phyloP scores from a whole-genome alignment of 208 protist genomes.

The Angomonas ambiguus region DNA sequence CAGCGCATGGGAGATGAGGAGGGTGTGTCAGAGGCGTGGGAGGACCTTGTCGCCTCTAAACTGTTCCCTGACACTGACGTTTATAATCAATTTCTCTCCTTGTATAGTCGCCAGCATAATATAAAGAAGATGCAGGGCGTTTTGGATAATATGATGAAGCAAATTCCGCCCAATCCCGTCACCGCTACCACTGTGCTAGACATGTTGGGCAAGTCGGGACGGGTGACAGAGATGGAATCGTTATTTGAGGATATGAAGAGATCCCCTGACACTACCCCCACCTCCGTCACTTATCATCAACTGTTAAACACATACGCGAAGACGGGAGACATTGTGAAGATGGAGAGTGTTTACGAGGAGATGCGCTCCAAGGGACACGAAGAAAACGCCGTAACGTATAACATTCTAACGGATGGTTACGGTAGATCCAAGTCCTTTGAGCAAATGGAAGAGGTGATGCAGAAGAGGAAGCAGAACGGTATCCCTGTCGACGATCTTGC shows the following conservation, averaged over 20 bases:
- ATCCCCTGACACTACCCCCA: constrained; percentile 73
- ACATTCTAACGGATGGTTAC: constrained; percentile 84
- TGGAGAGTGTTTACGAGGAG: constrained; percentile 73
- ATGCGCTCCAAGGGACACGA: constrained; percentile 54
- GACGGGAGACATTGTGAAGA: constrained; percentile 76
- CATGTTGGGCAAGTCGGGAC: constrained; percentile 83
- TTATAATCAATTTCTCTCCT: constrained; percentile 82
- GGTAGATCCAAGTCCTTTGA: constrained; percentile 65
- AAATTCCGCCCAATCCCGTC: constrained; percentile 82
- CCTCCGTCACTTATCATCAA: constrained; percentile 87
- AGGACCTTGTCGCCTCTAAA: constrained; percentile 74
- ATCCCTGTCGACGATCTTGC: constrained; percentile 74
- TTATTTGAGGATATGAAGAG: constrained; percentile 86
- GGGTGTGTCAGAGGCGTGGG: constrained; percentile 81
- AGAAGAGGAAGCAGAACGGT: constrained; percentile 36
- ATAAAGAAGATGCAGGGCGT: constrained; percentile 78
- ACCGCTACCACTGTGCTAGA: constrained; percentile 84
- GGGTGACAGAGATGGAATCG: constrained; percentile 80
- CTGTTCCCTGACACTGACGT: constrained; percentile 83
- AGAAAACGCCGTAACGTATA: constrained; percentile 81
- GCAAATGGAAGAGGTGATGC: constrained; percentile 67
- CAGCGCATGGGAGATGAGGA: constrained; percentile 69
- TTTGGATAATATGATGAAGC: constrained; percentile 86
- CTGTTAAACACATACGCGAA: constrained; percentile 87
- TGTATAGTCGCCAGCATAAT: constrained; percentile 79